Evolutionary conservation across 441 rosid species (phyloP).

Genomic region (Bruguiera hainesii): DNA sequence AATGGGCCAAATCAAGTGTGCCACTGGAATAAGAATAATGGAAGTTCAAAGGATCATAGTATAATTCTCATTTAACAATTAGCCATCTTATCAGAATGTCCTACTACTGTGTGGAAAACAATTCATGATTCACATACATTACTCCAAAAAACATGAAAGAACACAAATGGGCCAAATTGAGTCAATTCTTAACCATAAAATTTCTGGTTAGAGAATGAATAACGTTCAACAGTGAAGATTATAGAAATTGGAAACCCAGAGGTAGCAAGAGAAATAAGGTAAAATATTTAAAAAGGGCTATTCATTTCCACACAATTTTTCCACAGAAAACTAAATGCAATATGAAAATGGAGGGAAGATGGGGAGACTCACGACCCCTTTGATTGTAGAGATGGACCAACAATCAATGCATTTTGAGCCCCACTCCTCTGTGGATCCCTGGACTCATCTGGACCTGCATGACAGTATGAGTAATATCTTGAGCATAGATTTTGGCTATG

Average conservation of each 20-base stretch:
- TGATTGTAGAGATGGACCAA: constrained; percentile 79
- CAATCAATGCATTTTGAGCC: constrained; percentile 59
- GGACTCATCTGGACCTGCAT: constrained; percentile 64
- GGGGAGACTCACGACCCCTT: constrained; percentile 48
- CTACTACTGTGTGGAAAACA: too few relatives aligned
- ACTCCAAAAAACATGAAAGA: too few relatives aligned
- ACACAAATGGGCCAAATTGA: too few relatives aligned
- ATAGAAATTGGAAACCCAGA: background rate
- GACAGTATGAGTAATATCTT: constrained; percentile 2
- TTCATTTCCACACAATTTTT: background rate
- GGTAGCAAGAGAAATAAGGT: background rate
- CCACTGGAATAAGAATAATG: background rate
- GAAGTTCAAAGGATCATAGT: background rate
- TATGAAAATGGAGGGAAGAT: background rate
- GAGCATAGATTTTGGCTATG: background rate
- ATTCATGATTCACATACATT: too few relatives aligned
- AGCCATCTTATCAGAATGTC: too few relatives aligned
- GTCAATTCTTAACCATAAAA: too few relatives aligned
- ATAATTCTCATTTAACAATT: too few relatives aligned
- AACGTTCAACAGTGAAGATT: background rate
- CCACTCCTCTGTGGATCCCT: constrained; percentile 44
- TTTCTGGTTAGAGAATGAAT: background rate
- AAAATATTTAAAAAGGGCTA: background rate
- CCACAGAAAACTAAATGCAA: background rate
- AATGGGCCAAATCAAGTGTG: background rate